Percentiles rank a stretch among this genome's conserved stretches.
Evolutionary conservation across 352 stramenopile species (phyloP).

Genomic region (Globisporangium irregulare): DNA sequence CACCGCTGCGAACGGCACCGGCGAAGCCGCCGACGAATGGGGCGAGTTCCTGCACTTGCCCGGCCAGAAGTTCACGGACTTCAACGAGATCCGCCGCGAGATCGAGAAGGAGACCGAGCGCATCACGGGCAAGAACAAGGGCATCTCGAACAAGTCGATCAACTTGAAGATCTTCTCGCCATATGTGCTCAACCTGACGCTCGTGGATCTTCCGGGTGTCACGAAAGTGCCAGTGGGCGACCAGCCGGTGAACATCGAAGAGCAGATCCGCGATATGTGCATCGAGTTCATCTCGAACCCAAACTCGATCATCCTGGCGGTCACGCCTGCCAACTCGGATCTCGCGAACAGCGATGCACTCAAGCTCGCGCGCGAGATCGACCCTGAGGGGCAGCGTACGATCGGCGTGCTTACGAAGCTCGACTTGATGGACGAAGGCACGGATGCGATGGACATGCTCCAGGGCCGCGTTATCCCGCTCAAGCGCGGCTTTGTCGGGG

Average conservation of each 20-base stretch:
- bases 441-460: slow-evolving; percentile 96
- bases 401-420: slow-evolving; percentile 99
- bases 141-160: slow-evolving; percentile 98
- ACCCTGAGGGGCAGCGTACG: slow-evolving; percentile 92
- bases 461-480: slow-evolving; percentile 97
- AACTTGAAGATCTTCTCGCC: slow-evolving; percentile 99
- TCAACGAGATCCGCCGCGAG: slow-evolving; percentile 96
- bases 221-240: slow-evolving; percentile 98
- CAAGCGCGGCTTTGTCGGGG: slow-evolving; percentile 96
- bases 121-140: slow-evolving; percentile 95
- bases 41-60: slow-evolving; percentile 98
- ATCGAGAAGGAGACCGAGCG: slow-evolving; percentile 98
- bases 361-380: slow-evolving; percentile 95
- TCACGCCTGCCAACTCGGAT: slow-evolving; percentile 99
- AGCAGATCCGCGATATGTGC: slow-evolving; percentile 99
- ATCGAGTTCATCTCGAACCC: slow-evolving; percentile 98
- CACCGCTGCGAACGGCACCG: slow-evolving; percentile 19
- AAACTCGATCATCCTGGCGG: slow-evolving; percentile 99
- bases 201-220: slow-evolving; percentile 99
- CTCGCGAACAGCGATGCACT: slow-evolving; percentile 98
- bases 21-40: slow-evolving; percentile 87
- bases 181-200: slow-evolving; percentile 97
- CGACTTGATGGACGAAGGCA: slow-evolving; percentile 99
- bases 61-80: slow-evolving; percentile 95
- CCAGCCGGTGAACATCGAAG: slow-evolving; percentile 99